Evolutionary conservation across 2,329 filamentous ascomycete genomes (phyloP), one percentile per base, ranked within the genome.

Genomic region (Phyllosticta citriasiana): DNA sequence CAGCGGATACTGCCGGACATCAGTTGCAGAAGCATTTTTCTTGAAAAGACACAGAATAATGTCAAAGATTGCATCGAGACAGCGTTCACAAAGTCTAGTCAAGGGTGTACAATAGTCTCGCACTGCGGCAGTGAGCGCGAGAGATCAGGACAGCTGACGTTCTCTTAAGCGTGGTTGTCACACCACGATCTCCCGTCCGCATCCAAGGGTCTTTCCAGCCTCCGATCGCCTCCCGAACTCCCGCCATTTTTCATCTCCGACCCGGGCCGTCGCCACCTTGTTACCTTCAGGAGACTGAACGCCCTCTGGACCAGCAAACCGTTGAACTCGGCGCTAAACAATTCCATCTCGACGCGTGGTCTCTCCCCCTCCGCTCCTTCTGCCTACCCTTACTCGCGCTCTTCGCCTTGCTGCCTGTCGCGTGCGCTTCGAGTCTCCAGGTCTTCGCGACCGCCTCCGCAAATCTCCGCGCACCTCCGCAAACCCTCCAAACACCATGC

Each of bases 401-500:
- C 35, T 27, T 47, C 47, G 25, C 40, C n/a, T 19, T 27, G 33
- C 24, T 5, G 57, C 24, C 52, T 52, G 25, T 33, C 53, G 26
- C 22, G 52, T 53, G 26, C 59, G 40, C 54, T 26, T 24, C 35
- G 9, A 51, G 19, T 47, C 27, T 27, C 35, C 9, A 40, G 25
- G 35, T 30, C 54, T 16, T 53, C 59, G 52, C 33, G 35, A 53
- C 19, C 19, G 22, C 22, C 52, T 25, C 22, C 22, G 52, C 52
- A 24, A 3, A 12, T 19, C 52, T 27, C 40, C 40, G 40, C 40
- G 40, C 14, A 47, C 40, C 33, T 47, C 35, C 53, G 22, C 40
- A 10, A 22, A 53, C 26, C 47, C 27, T 16, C 55, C 59, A 51
- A 25, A 53, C 59, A 71, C 63, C 16, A 96, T 96, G 89, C 89